phyloP scores from a whole-genome alignment of 116 monocot genomes.

The Trichopus zeylanicus region DNA sequence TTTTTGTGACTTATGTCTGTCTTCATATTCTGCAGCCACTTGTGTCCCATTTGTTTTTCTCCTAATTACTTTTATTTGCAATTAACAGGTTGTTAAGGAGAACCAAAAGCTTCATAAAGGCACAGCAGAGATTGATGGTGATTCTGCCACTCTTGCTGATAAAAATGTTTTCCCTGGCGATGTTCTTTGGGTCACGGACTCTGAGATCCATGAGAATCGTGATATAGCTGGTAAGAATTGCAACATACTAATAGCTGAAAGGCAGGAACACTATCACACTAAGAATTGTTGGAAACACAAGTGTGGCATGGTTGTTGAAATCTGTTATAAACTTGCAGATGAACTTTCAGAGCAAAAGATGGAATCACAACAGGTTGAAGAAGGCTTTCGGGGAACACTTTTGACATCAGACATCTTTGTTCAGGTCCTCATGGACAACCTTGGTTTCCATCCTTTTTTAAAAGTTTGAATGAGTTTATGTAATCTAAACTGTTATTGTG shows the following conservation, averaged over 20 bases:
- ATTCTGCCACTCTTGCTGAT: conserved; percentile 87
- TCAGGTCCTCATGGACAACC: conserved; percentile 11
- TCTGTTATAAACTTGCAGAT: conserved; percentile 29
- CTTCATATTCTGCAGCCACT: no score
- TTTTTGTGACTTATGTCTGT: no score
- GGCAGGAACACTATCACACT: background rate
- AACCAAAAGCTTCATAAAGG: conserved; percentile 97
- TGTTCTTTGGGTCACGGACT: conserved; percentile 81
- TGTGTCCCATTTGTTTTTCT: no score
- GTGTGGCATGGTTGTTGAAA: background rate
- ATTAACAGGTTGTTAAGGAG: conserved; percentile 81
- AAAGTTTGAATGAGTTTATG: background rate
- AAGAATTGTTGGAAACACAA: background rate
- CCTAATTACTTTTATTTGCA: background rate
- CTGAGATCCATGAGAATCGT: conserved; percentile 84
- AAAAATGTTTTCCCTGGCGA: conserved; percentile 95
- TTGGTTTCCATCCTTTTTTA: background rate
- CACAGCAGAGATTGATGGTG: conserved; percentile 68
- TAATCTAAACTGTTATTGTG: background rate
- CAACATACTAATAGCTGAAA: background rate
- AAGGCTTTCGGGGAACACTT: conserved; percentile 97
- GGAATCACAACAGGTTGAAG: conserved; percentile 41
- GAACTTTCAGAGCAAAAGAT: conserved; percentile 68
- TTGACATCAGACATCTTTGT: conserved; percentile 46
- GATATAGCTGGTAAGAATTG: conserved; percentile 73